Conservation (phyloP, 768 basidiomycete genomes). For the Rhodotorula graminis region DNA sequence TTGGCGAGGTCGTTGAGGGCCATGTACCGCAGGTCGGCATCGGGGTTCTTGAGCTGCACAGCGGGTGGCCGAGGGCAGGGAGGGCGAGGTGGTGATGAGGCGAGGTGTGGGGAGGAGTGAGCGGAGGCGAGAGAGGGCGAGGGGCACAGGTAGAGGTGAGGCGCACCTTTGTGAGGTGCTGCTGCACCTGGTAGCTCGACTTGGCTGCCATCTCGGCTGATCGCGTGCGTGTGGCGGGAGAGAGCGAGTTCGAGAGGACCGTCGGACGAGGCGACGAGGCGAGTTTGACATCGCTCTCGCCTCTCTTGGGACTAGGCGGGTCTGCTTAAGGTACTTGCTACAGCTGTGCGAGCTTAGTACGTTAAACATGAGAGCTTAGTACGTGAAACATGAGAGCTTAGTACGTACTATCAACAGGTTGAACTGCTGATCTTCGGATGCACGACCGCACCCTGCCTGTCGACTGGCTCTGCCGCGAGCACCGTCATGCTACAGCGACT, state of each 20-base stretch:
- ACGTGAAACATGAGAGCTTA: no score
- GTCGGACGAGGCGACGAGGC: no score
- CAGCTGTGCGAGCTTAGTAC: no score
- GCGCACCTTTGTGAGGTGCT: slow-evolving; percentile 21
- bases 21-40: slow-evolving; percentile 57
- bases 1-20: slow-evolving; percentile 88
- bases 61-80: neutral
- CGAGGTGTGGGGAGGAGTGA: no score
- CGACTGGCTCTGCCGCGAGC: neutral
- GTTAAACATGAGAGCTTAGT: no score
- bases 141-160: neutral
- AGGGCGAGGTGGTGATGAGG: neutral
- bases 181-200: slow-evolving; percentile 7
- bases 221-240: neutral
- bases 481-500: neutral
- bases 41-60: slow-evolving; percentile 38
- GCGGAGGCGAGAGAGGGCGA: neutral
- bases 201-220: neutral
- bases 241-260: neutral
- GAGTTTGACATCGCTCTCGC: no score
- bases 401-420: no score
- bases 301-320: no score
- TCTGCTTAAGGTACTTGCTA: no score
- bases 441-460: no score
- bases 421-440: no score